Conservation (phyloP, 306 rosid genomes). For the Prinsepia uniflora region DNA sequence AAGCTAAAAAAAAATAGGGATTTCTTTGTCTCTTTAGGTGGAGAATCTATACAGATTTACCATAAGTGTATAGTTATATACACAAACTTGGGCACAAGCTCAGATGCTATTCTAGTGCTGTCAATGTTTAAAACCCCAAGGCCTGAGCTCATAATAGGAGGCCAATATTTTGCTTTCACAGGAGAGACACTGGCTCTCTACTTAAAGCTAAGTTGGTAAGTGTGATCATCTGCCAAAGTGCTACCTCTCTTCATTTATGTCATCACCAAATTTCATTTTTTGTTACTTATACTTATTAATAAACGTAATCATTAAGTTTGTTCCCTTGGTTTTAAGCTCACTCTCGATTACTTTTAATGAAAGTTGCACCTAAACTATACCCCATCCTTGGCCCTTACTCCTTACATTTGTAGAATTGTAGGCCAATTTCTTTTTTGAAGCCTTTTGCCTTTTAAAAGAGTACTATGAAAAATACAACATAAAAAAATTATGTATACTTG, state of each 20-base stretch:
- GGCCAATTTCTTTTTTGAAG: background rate
- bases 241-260: background rate
- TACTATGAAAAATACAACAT: no score
- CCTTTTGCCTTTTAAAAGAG: no score
- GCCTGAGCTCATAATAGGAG: slow-evolving; percentile 19
- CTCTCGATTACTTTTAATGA: slow-evolving; percentile 7
- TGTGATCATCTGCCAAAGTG: slow-evolving; percentile 8
- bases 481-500: no score
- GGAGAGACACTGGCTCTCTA: slow-evolving; percentile 12
- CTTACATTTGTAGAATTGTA: background rate
- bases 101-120: slow-evolving; percentile 21
- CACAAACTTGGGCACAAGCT: slow-evolving; percentile 22
- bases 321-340: background rate
- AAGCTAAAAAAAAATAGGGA: slow-evolving; percentile 3
- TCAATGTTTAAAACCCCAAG: slow-evolving; percentile 30
- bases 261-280: background rate
- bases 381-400: slow-evolving; percentile 13
- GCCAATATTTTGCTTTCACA: background rate
- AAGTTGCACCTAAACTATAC: slow-evolving; percentile 9
- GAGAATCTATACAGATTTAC: background rate
- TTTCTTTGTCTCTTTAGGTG: slow-evolving; percentile 3
- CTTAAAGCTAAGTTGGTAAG: slow-evolving; percentile 14
- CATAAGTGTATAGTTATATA: no score
- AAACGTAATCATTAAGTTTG: background rate
- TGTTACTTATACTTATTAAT: background rate